Evolutionary conservation across 179 eudicot genomes (phyloP).

Genomic region (Sideroxylon spinosum): DNA sequence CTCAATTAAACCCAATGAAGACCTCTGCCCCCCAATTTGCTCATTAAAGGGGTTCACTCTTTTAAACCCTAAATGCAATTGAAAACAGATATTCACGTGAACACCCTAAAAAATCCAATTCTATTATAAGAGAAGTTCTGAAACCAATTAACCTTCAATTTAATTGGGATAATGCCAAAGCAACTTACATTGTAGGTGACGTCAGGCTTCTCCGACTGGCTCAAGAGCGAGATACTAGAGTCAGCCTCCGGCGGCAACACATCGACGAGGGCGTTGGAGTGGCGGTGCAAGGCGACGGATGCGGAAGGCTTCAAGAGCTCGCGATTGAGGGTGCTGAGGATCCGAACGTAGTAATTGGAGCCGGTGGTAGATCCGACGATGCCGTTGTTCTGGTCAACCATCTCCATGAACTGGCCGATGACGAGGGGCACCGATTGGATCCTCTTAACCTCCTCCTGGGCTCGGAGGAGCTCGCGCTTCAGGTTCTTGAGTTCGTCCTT

Average conservation of each 20-base stretch:
- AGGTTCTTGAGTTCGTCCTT: constrained; percentile 85
- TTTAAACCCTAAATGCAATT: too few relatives aligned
- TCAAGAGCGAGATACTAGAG: constrained; percentile 77
- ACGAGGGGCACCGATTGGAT: constrained; percentile 90
- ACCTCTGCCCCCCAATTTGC: too few relatives aligned
- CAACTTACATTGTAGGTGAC: constrained; percentile 64
- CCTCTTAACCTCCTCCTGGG: constrained; percentile 85
- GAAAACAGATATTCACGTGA: neutral
- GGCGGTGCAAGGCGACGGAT: constrained; percentile 81
- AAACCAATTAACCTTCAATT: neutral
- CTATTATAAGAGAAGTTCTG: neutral
- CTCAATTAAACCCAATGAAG: too few relatives aligned
- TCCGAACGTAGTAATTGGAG: constrained; percentile 77
- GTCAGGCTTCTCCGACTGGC: constrained; percentile 94
- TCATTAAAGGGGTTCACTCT: too few relatives aligned
- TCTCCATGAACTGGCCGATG: constrained; percentile 94
- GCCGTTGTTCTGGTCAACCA: constrained; percentile 78
- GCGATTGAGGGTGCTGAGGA: constrained; percentile 70
- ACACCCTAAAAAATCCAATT: constrained; percentile 10
- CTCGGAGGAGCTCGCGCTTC: constrained; percentile 64
- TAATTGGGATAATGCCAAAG: neutral
- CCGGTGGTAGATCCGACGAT: constrained; percentile 90
- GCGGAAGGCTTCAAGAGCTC: constrained; percentile 79
- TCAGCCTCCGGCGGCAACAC: constrained; percentile 92
- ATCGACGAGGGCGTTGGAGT: constrained; percentile 85